These are phyloP conservation scores for Aspergillus sp. DNA, from an alignment of 2,329 filamentous ascomycete genomes.

Conservation along the genomic window DNA sequence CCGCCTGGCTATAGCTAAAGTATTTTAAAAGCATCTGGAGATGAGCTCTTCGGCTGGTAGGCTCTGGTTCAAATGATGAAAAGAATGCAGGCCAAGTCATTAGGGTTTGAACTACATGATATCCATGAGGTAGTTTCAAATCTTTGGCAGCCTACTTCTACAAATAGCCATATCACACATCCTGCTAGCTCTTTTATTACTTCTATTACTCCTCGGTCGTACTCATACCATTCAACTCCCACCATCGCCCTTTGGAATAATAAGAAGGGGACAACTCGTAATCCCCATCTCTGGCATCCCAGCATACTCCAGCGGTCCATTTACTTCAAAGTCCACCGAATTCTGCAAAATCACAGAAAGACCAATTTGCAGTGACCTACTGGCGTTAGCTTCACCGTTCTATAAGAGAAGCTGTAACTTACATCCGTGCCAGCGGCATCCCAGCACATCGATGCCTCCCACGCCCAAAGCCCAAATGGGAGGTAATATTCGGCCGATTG, in stretches of 20 bases:
- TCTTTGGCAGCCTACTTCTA: too few relatives aligned
- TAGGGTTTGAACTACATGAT: too few relatives aligned
- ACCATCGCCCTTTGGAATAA: neutral
- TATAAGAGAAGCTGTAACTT: neutral
- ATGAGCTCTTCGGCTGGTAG: too few relatives aligned
- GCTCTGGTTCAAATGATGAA: too few relatives aligned
- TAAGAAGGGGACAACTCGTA: neutral
- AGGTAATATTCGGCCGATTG: constrained; percentile 9
- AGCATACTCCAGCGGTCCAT: neutral
- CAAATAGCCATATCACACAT: too few relatives aligned
- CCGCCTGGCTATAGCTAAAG: too few relatives aligned
- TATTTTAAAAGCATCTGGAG: too few relatives aligned
- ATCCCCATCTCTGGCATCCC: constrained; percentile 8
- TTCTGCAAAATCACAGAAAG: neutral
- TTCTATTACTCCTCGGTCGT: too few relatives aligned
- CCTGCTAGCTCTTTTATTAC: too few relatives aligned
- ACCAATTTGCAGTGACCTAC: neutral
- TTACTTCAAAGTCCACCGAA: neutral
- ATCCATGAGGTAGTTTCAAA: too few relatives aligned
- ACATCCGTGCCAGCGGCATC: constrained; percentile 15
- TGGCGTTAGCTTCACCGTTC: neutral
- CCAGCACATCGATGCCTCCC: constrained; percentile 14
- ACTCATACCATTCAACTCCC: too few relatives aligned
- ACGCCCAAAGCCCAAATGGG: constrained; percentile 11
- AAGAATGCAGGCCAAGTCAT: too few relatives aligned